These are phyloP conservation scores for Yarrowia divulgata DNA, from an alignment of 805 yeast genomes.

Conservation along the genomic window DNA sequence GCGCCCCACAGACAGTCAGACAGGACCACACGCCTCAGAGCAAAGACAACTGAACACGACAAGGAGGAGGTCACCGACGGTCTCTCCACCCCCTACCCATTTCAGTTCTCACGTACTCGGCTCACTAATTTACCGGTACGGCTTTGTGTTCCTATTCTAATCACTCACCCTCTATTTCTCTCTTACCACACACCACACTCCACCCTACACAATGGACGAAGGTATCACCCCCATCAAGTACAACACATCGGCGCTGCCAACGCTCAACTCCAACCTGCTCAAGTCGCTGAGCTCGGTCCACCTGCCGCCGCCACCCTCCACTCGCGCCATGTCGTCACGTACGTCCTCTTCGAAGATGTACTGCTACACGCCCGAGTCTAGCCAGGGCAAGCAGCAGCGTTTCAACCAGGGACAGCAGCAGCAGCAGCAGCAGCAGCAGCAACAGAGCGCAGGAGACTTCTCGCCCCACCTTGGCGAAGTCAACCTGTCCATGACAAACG, in stretches of 20 bases:
- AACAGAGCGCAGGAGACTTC: conserved; percentile 25
- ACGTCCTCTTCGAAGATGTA: conserved; percentile 36
- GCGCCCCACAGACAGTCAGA: conserved; percentile 13
- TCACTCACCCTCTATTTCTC: conserved; percentile 5
- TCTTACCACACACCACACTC: not conserved
- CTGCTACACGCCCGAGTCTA: conserved; percentile 36
- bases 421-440: conserved; percentile 26
- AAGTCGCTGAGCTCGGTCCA: conserved; percentile 54
- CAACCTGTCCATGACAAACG: conserved; percentile 34
- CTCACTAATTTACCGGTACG: conserved; percentile 12
- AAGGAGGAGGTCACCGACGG: not conserved
- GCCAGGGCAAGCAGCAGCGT: conserved; percentile 39
- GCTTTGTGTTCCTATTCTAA: conserved; percentile 1
- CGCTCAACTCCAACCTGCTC: conserved; percentile 46
- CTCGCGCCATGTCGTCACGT: conserved; percentile 40
- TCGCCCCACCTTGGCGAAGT: conserved; percentile 30
- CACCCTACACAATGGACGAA: conserved; percentile 23
- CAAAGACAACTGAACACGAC: not conserved
- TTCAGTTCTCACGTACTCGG: conserved; percentile 12
- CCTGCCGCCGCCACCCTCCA: conserved; percentile 54
- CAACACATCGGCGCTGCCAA: conserved; percentile 39
- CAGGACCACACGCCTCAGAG: conserved; percentile 12
- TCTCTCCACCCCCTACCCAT: too few relatives aligned
- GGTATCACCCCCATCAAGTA: conserved; percentile 38
- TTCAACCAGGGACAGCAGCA: conserved; percentile 22